phyloP scores from a whole-genome alignment of 805 yeast genomes.

The Saturnispora halmiae region DNA sequence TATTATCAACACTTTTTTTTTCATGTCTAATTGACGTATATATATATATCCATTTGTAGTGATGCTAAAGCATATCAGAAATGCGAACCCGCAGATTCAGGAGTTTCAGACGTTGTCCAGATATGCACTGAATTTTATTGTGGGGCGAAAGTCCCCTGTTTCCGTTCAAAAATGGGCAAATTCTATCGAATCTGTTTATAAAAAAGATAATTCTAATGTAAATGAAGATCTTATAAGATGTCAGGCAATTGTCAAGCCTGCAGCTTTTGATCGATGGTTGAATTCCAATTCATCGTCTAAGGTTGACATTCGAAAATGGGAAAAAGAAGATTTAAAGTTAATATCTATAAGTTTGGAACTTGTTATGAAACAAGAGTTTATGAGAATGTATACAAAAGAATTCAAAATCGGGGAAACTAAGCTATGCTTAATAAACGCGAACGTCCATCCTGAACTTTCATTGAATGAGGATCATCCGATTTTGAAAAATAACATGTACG shows the following conservation, averaged over 20 bases:
- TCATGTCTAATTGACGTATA: no score
- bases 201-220: not conserved
- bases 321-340: not conserved
- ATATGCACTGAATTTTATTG: constrained; percentile 1
- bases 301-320: not conserved
- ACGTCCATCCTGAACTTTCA: constrained; percentile 3
- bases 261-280: not conserved
- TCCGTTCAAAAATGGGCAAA: not conserved
- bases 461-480: not conserved
- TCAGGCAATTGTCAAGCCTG: not conserved
- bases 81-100: not conserved
- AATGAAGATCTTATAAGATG: constrained; percentile 1
- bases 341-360: constrained; percentile 3
- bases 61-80: no score
- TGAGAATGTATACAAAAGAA: not conserved
- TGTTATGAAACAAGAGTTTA: not conserved
- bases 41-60: no score
- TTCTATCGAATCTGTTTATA: not conserved
- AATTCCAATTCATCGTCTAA: no score
- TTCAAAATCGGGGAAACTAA: not conserved
- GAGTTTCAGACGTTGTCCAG: not conserved
- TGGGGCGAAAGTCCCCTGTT: not conserved
- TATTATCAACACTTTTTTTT: no score
- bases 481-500: constrained; percentile 4
- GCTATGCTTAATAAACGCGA: constrained; percentile 3